These are phyloP conservation scores for Clitopilus hobsonii DNA, from an alignment of 768 basidiomycete genomes.

Conservation along the genomic window DNA sequence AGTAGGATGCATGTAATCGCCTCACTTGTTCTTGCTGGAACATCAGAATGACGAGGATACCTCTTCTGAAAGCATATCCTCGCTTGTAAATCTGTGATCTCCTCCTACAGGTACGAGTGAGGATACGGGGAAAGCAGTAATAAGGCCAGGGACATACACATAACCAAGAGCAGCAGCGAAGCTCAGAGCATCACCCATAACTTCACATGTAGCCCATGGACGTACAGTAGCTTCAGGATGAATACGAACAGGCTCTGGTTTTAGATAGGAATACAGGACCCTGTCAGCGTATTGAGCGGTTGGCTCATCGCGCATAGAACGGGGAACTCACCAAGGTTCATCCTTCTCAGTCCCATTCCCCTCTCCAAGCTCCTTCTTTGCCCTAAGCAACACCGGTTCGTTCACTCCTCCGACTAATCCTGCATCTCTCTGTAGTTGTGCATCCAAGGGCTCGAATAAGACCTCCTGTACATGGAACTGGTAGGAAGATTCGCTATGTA, in stretches of 20 bases:
- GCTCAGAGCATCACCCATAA: conserved; percentile 73
- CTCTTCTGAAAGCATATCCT: conserved; percentile 73
- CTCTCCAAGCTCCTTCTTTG: conserved; percentile 59
- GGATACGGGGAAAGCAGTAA: conserved; percentile 3
- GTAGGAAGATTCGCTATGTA: conserved; percentile 74
- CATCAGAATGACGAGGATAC: conserved; percentile 70
- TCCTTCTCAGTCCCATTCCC: conserved; percentile 36
- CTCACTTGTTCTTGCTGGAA: conserved; percentile 80
- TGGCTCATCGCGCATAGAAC: too few species aligned
- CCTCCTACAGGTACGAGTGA: conserved; percentile 30
- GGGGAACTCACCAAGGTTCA: conserved; percentile 63
- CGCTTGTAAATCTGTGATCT: conserved; percentile 78
- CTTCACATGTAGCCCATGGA: conserved; percentile 78
- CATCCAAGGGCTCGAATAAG: conserved; percentile 77
- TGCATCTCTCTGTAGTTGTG: conserved; percentile 53
- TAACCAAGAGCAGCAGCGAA: conserved; percentile 82
- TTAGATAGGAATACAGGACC: conserved; percentile 76
- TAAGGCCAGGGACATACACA: conserved; percentile 36
- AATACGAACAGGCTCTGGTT: conserved; percentile 78
- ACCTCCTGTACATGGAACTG: conserved; percentile 74
- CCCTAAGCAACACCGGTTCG: conserved; percentile 68
- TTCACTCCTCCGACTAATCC: conserved; percentile 18
- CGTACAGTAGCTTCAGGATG: conserved; percentile 86
- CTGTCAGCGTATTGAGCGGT: conserved; percentile 30
- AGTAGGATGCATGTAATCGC: conserved; percentile 3